Percentiles rank a stretch among this genome's conserved stretches.
Evolutionary conservation across 768 basidiomycete genomes (phyloP).

Genomic region (Kwoniella botswanensis): DNA sequence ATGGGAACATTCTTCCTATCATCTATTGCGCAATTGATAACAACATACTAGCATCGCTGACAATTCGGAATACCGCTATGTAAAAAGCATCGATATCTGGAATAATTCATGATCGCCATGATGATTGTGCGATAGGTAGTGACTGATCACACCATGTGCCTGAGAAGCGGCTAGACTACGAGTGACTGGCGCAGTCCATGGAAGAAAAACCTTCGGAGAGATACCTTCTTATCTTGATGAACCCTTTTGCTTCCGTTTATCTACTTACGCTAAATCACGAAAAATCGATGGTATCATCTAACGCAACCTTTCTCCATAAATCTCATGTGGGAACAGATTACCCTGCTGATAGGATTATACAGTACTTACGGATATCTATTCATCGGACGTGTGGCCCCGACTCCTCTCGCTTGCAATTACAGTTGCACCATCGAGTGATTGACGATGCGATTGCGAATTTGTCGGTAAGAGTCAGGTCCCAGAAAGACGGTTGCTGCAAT

Average conservation of each 20-base stretch:
- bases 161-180: not conserved
- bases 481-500: not conserved
- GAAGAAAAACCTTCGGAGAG: not conserved
- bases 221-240: not conserved
- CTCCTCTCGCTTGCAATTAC: too few species aligned
- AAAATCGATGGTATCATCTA: constrained; percentile 12
- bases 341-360: too few species aligned
- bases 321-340: too few species aligned
- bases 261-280: not conserved
- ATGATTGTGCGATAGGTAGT: constrained; percentile 1
- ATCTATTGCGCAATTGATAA: constrained; percentile 7
- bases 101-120: not conserved
- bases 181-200: too few species aligned
- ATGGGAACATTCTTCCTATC: too few species aligned
- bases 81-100: not conserved
- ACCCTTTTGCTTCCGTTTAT: not conserved
- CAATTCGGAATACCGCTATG: constrained; percentile 8
- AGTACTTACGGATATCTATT: too few species aligned
- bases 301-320: not conserved
- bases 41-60: not conserved
- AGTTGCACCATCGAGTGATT: too few species aligned
- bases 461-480: not conserved
- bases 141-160: constrained; percentile 6
- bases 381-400: too few species aligned
- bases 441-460: not conserved